Evolutionary conservation across 2,329 filamentous ascomycete species (phyloP), one percentile per base, ranked within the genome.

Genomic region (Bipolaris oryzae): DNA sequence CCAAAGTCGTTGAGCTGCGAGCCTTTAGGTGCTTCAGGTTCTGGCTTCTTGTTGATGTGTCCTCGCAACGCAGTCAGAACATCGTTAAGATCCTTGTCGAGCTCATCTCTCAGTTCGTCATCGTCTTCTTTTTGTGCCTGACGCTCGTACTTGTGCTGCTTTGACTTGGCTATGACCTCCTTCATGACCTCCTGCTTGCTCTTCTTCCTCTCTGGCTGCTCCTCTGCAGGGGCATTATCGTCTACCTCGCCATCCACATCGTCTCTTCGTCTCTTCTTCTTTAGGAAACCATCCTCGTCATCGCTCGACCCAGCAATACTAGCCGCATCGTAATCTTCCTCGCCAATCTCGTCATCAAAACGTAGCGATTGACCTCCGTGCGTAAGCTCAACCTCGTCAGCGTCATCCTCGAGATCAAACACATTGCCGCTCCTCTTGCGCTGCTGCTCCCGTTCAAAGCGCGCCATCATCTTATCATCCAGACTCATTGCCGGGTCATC

Each of bases 171-270:
- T 64, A 99, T 97, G 59, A 99, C 84, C 76, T 99, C 96, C 70
- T 96, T 90, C 91, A 98, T 97, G 47, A 99, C 91, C 76, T 99
- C 95, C 51, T 95, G 90, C 78, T 97, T 98, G 3, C 89, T 89
- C 80, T 97, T 99, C 77, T 96, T 97, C 57, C 89, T 85, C 68
- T 94, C 89, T 0, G 92, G 92, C 61, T 88, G 80, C 0, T 80
- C 81, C 6, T 81, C 81, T 5, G 80, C 81, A 3, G 58, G 60
- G 13, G 55, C 69, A 13, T 64, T 70, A 7, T 42, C 65, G 1
- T 58, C 67, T 7, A 64, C 63, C 5, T 81, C 81, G 4, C 78
- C 81, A 3, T 80, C 82, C 0, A 77, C 82, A 3, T 80, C 82
- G 0, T 79, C 82, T 28, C 78, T 69, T 61, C 76, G 69, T 62